Percentiles rank a stretch among this genome's conserved stretches.
phyloP scores from a whole-genome alignment of 345 rosid species.

The Turritis glabra region DNA sequence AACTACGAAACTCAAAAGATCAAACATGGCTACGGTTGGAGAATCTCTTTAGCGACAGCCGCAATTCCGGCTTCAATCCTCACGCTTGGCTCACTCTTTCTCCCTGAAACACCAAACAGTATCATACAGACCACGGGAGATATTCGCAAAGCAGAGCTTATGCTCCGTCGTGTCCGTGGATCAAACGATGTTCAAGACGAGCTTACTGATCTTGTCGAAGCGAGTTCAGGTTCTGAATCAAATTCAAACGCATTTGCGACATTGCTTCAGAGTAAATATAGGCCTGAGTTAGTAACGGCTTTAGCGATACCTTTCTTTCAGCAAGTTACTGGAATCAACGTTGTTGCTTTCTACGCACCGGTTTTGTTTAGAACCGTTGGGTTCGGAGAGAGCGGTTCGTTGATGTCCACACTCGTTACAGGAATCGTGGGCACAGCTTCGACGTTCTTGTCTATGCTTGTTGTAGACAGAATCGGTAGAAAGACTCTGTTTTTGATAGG shows the following conservation, averaged over 20 bases:
- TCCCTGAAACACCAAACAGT: constrained; percentile 78
- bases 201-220: constrained; percentile 59
- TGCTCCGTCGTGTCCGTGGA: constrained; percentile 63
- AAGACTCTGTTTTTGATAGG: constrained; percentile 52
- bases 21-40: constrained; percentile 68
- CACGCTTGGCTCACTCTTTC: constrained; percentile 60
- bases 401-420: constrained; percentile 53
- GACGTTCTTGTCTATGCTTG: constrained; percentile 54
- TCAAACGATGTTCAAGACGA: constrained; percentile 55
- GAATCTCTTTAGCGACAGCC: constrained; percentile 68
- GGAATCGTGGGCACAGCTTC: constrained; percentile 51
- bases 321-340: constrained; percentile 73
- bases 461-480: constrained; percentile 63
- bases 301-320: constrained; percentile 69
- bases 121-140: constrained; percentile 49
- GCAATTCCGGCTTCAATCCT: constrained; percentile 66
- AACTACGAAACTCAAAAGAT: constrained; percentile 73
- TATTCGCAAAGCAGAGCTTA: constrained; percentile 42
- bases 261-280: constrained; percentile 46
- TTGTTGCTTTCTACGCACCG: constrained; percentile 71
- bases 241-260: constrained; percentile 42
- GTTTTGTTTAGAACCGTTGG: constrained; percentile 69
- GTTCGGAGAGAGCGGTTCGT: constrained; percentile 58
- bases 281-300: constrained; percentile 79
- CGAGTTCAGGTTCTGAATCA: constrained; percentile 35